Evolutionary conservation across 2,329 filamentous ascomycete species (phyloP), one percentile per base, ranked within the genome.

Genomic region (Penicillium digitatum): DNA sequence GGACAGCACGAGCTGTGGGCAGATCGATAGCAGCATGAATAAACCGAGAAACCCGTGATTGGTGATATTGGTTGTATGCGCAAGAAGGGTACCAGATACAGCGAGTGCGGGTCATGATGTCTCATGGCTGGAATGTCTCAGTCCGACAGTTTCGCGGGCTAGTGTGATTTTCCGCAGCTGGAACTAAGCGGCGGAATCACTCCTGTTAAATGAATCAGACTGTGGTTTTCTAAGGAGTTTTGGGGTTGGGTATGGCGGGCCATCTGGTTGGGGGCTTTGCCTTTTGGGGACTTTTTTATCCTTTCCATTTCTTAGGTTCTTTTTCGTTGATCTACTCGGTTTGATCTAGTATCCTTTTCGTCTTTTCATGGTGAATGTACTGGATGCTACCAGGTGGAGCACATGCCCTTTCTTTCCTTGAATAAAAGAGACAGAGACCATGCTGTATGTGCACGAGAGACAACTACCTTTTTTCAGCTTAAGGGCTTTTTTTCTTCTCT

Each of bases 1-100:
- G 12, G 58, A 59, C 29, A 59, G 55, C 6, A 55, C 59, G 8
- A 58, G 55, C 14, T 59, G 64, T 42, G 66, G 64, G 20, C 50
- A 54, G 5, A 48, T 69, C 20, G 62, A 61, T 55, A 39, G 32
- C 11, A 37, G 40, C 16, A 11, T 18, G 8, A 50, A 54, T 29
- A 50, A 58, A 0, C 44, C 61, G 5, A 56, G 63, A 6, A 61
- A 61, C 27, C 46, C 62, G 22, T 67, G 48, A 60, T 38, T 18
- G 18, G 16, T 44, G 11, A 43, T 3, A 14, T 1, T 10, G 11
- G 6, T 20, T 45, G 10, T 22, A 11, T 0, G 18, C 9, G 1
- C 5, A 10, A 31, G 35, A 26, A 26, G 8, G 42, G 3, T 12
- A 5, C 24, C 5, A 3, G 43, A 45, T 24, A 24, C 9, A 3